Conservation (phyloP, 192 early-diverging fungal genomes). For the Entomortierella lignicola region DNA sequence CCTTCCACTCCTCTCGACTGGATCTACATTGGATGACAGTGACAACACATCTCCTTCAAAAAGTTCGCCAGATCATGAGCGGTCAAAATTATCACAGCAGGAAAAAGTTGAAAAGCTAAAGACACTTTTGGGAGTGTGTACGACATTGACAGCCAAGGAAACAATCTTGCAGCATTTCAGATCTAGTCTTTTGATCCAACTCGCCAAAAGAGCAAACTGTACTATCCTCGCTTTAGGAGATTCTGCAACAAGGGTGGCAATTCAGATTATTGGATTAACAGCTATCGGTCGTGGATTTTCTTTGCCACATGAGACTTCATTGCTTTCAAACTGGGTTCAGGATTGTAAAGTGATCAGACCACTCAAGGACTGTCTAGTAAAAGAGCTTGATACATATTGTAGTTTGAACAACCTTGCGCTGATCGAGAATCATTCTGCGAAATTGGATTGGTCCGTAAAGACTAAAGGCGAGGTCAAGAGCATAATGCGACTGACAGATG, state of each 20-base stretch:
- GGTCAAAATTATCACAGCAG: conserved; percentile 11
- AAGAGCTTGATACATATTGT: conserved; percentile 83
- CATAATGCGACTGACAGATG: conserved; percentile 75
- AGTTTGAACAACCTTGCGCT: conserved; percentile 39
- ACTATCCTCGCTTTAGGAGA: conserved; percentile 78
- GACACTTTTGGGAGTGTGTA: conserved; percentile 64
- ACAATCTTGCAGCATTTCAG: conserved; percentile 76
- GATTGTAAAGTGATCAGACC: conserved; percentile 75
- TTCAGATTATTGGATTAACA: conserved; percentile 79
- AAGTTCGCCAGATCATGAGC: neutral
- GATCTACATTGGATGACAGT: neutral
- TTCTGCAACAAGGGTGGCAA: conserved; percentile 82
- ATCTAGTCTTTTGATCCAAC: conserved; percentile 62
- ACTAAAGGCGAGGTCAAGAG: conserved; percentile 47
- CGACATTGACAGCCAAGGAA: conserved; percentile 75
- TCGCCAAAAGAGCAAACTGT: conserved; percentile 67
- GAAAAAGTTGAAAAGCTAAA: conserved; percentile 58
- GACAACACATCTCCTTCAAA: neutral
- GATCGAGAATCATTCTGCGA: conserved; percentile 34
- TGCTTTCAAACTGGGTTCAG: conserved; percentile 66
- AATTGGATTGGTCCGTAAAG: conserved; percentile 28
- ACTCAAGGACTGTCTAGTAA: conserved; percentile 82
- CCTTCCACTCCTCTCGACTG: conserved; percentile 9
- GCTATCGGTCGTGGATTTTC: conserved; percentile 90
- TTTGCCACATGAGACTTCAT: conserved; percentile 78